phyloP scores from a whole-genome alignment of 192 early-diverging fungal genomes.

The Coemansia guatemalensis region DNA sequence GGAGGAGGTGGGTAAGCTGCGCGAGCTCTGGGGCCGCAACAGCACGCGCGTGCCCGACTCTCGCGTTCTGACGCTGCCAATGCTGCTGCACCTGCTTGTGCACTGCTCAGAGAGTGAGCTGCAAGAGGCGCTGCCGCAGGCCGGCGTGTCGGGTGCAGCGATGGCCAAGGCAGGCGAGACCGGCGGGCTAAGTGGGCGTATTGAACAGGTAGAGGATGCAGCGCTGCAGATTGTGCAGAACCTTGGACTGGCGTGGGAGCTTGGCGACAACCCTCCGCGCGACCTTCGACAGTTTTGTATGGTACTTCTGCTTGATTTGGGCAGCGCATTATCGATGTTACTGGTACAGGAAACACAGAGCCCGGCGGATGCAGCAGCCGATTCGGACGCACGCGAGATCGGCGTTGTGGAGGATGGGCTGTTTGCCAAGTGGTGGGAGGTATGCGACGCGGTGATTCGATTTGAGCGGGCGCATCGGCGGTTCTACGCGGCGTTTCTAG shows the following conservation, averaged over 20 bases:
- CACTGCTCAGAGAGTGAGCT: conserved; percentile 52
- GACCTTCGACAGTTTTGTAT: conserved; percentile 56
- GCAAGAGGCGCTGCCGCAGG: conserved; percentile 40
- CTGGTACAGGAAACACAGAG: conserved; percentile 19
- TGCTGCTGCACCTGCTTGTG: conserved; percentile 52
- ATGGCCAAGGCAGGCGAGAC: conserved; percentile 42
- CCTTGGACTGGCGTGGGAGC: conserved; percentile 54
- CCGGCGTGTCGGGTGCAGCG: conserved; percentile 43
- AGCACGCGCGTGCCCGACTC: conserved; percentile 37
- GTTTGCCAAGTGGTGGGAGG: conserved; percentile 52
- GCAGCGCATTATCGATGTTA: conserved; percentile 45
- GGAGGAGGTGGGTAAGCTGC: conserved; percentile 40
- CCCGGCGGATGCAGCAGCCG: conserved; percentile 4
- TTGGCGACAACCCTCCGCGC: conserved; percentile 51
- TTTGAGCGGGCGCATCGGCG: conserved; percentile 41
- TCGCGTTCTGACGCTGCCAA: conserved; percentile 44
- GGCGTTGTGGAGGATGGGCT: conserved; percentile 45
- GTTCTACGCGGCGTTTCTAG: conserved; percentile 29
- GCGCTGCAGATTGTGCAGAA: conserved; percentile 54
- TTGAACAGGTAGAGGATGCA: conserved; percentile 53
- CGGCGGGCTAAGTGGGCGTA: conserved; percentile 34
- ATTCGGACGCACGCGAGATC: conserved; percentile 38
- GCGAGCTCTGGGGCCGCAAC: conserved; percentile 40
- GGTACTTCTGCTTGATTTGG: conserved; percentile 47
- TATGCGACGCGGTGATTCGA: conserved; percentile 39